Evolutionary conservation across 2,329 filamentous ascomycete species (phyloP), one percentile per base, ranked within the genome.

Genomic region (Neofusicoccum ribis): DNA sequence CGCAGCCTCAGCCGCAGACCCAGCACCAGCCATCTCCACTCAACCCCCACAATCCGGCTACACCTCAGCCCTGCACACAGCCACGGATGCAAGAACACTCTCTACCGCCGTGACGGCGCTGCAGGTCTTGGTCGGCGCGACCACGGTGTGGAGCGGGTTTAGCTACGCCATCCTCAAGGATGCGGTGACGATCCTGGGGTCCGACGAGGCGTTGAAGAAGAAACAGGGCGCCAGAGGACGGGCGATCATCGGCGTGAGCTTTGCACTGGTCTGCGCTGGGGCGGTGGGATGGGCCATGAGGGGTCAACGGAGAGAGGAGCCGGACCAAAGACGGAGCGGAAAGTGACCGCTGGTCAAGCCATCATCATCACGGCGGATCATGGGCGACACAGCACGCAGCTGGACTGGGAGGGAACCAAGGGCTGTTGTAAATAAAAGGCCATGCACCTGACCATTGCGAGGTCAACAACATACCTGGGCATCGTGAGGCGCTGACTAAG

Each of bases 151-250:
- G 91, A 97, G 93, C 68, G 95, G 95, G 7, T 83, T 93, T 14
- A 97, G 93, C 77, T 99, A 99, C 76, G 84, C 96, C 6, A 96
- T 90, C 75, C 91, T 88, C 70, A 97, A 95, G 76, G 90, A 96
- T 71, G 94, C 93, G 0, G 93, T 98, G 37, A 96, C 90, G 77
- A 97, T 98, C 64, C 76, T 98, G 47, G 82, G 82, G 0, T 72
- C 76, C 17, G 75, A 84, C 65, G 81, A 83, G 68, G 74, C 68
- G 66, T 69, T 83, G 65, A 83, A 83, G 70, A 76, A 72, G 54
- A 82, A 79, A 69, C 81, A 83, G 66, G 81, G 82, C 2, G 74
- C 76, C n/a, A 72, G 78, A 54, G 82, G 82, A 2, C 73, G 82
- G 37, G 80, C 79, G 67, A 81, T 83, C 60, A 80, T 84, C 69